Conservation (phyloP, 2,329 filamentous ascomycete genomes). For the Onygenales sp. region DNA sequence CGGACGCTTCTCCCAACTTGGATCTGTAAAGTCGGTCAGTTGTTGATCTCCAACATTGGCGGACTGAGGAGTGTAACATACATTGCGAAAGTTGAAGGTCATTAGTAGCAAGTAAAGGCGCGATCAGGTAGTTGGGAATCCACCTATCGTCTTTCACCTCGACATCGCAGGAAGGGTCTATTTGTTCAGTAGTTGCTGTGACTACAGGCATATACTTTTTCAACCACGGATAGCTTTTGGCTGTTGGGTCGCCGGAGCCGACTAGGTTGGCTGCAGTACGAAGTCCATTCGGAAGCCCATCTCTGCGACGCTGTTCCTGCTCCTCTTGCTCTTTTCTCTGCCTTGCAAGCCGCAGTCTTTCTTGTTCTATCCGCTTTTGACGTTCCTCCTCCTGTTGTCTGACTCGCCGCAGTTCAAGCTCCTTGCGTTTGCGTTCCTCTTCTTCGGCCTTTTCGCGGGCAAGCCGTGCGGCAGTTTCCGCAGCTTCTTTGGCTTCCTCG, state of each 20-base stretch:
- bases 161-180: conserved; percentile 29
- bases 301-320: conserved; percentile 36
- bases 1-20: conserved; percentile 37
- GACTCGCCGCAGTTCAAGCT: conserved; percentile 32
- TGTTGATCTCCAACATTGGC: conserved; percentile 1
- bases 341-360: conserved; percentile 33
- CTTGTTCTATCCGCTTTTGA: conserved; percentile 32
- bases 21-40: conserved; percentile 19
- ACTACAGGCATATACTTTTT: conserved; percentile 38
- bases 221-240: conserved; percentile 35
- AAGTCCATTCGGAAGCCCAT: conserved; percentile 37
- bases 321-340: conserved; percentile 36
- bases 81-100: conserved; percentile 41
- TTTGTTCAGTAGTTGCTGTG: conserved; percentile 33
- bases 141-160: conserved; percentile 35
- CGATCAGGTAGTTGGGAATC: conserved; percentile 41
- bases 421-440: conserved; percentile 25
- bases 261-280: conserved; percentile 36
- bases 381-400: conserved; percentile 39
- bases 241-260: conserved; percentile 32
- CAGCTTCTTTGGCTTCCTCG: conserved; percentile 14
- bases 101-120: conserved; percentile 39
- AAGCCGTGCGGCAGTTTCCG: conserved; percentile 24
- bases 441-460: conserved; percentile 33
- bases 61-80: conserved; percentile 12